Percentiles rank a stretch among this genome's conserved stretches.
Conservation (phyloP, 2,329 filamentous ascomycete species). For the Periconia sp. region DNA sequence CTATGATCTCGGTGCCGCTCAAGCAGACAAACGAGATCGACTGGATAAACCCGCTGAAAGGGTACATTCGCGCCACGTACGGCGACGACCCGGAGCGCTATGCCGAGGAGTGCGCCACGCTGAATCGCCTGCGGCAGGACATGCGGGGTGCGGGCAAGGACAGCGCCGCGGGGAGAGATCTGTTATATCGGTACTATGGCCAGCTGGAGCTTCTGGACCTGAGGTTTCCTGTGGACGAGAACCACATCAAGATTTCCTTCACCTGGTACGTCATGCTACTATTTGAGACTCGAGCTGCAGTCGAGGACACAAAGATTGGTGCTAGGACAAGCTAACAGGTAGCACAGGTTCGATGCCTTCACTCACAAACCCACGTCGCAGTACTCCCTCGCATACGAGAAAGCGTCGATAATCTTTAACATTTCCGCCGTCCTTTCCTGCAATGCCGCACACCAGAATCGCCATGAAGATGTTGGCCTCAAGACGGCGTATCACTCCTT, state of each 20-base stretch:
- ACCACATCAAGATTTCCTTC: slow-evolving; percentile 98
- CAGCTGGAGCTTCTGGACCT: slow-evolving; percentile 94
- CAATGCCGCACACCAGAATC: slow-evolving; percentile 90
- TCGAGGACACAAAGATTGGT: not conserved
- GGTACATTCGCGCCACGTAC: slow-evolving; percentile 91
- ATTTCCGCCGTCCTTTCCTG: slow-evolving; percentile 97
- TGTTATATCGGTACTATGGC: slow-evolving; percentile 96
- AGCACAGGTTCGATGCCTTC: slow-evolving; percentile 94
- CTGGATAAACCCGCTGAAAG: slow-evolving; percentile 91
- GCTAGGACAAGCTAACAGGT: slow-evolving; percentile 24
- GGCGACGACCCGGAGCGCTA: slow-evolving; percentile 97
- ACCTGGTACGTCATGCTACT: slow-evolving; percentile 72
- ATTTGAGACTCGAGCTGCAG: too few relatives aligned
- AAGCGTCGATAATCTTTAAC: slow-evolving; percentile 99
- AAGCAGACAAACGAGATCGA: slow-evolving; percentile 97
- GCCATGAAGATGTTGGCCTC: slow-evolving; percentile 87
- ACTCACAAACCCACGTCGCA: slow-evolving; percentile 97
- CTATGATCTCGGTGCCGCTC: slow-evolving; percentile 93
- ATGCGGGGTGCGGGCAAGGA: slow-evolving; percentile 98
- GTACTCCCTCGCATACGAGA: slow-evolving; percentile 96
- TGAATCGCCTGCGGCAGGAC: slow-evolving; percentile 95
- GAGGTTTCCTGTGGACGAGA: slow-evolving; percentile 95
- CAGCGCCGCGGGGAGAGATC: slow-evolving; percentile 88
- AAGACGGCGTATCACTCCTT: slow-evolving; percentile 99
- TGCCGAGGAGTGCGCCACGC: slow-evolving; percentile 89